phyloP scores from a whole-genome alignment of 2,329 filamentous ascomycete species.

The Rasamsonia emersonii region DNA sequence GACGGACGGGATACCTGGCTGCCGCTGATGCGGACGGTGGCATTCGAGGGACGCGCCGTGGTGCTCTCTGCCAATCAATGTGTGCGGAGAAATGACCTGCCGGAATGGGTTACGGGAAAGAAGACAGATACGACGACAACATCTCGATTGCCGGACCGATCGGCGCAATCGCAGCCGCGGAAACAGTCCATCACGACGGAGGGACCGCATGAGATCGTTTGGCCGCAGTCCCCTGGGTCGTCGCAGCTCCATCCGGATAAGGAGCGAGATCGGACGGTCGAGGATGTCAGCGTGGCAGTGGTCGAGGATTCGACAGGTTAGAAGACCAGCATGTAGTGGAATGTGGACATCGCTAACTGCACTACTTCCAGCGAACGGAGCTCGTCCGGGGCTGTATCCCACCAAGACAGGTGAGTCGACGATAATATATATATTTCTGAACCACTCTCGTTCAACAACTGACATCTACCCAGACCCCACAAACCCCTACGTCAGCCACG shows the following conservation, averaged over 20 bases:
- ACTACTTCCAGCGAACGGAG: too few species aligned
- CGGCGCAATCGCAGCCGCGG: too few species aligned
- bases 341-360: too few species aligned
- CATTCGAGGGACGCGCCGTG: constrained; percentile 72
- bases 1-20: constrained; percentile 79
- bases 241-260: constrained; percentile 11
- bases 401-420: neutral
- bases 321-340: too few species aligned
- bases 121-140: too few species aligned
- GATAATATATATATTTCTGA: too few species aligned
- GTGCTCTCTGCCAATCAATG: constrained; percentile 84
- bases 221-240: constrained; percentile 21
- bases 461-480: constrained; percentile 15
- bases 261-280: constrained; percentile 9
- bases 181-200: constrained; percentile 25
- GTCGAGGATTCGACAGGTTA: too few species aligned
- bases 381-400: neutral
- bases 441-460: too few species aligned
- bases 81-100: constrained; percentile 51
- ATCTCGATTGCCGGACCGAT: too few species aligned
- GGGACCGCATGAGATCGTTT: constrained; percentile 41
- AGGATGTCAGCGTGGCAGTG: constrained; percentile 2
- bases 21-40: constrained; percentile 71
- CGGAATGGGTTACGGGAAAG: constrained; percentile 53
- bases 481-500: constrained; percentile 56